Evolutionary conservation across 805 yeast species (phyloP).

Genomic region (Grigorovia transvaalensis): DNA sequence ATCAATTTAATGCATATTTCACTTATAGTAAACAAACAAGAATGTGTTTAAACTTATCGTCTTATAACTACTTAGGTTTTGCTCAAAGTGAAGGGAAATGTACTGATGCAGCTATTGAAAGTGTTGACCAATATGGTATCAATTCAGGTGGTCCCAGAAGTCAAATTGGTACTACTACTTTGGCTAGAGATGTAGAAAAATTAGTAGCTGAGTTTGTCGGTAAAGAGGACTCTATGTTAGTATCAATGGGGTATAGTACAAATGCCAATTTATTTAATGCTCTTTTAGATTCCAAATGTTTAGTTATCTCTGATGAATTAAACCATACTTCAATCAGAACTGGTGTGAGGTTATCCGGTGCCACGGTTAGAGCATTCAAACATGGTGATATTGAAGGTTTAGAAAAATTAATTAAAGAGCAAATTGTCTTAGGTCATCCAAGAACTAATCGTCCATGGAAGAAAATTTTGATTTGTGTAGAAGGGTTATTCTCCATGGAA

Average conservation of each 20-base stretch:
- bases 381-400: constrained; percentile 82
- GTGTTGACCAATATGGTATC: constrained; percentile 62
- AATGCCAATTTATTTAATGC: constrained; percentile 82
- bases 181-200: constrained; percentile 65
- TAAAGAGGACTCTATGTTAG: constrained; percentile 75
- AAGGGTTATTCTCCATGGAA: constrained; percentile 88
- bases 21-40: constrained; percentile 66
- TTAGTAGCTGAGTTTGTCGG: constrained; percentile 81
- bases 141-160: constrained; percentile 71
- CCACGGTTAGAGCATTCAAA: constrained; percentile 81
- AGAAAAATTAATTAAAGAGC: constrained; percentile 69
- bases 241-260: constrained; percentile 94
- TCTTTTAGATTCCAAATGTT: constrained; percentile 74
- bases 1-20: constrained; percentile 53
- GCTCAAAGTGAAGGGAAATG: constrained; percentile 92
- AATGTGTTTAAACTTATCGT: constrained; percentile 74
- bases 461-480: constrained; percentile 74
- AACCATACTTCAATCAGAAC: constrained; percentile 94
- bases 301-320: constrained; percentile 86
- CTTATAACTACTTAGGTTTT: constrained; percentile 92
- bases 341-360: constrained; percentile 88
- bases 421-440: constrained; percentile 90
- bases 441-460: constrained; percentile 95
- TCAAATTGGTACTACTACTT: constrained; percentile 62
- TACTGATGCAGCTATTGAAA: constrained; percentile 61